These are phyloP conservation scores for Begonia masoniana DNA, from an alignment of 306 rosid species.

Conservation along the genomic window DNA sequence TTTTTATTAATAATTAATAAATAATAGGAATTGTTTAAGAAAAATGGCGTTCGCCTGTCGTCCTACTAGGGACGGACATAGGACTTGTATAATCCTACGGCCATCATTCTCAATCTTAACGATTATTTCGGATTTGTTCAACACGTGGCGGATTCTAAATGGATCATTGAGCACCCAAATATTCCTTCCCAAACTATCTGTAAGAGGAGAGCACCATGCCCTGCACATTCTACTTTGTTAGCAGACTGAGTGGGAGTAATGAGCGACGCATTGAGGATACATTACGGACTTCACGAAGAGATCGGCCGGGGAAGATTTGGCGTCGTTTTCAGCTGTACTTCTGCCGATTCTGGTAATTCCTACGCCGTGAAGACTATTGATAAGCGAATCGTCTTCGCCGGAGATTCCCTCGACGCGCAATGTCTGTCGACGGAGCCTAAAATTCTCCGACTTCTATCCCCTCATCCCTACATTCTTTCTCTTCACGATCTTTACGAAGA, in stretches of 20 bases:
- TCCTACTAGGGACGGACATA: too few relatives aligned
- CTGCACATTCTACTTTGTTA: too few relatives aligned
- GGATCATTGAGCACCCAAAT: too few relatives aligned
- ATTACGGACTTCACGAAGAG: slow-evolving; percentile 37
- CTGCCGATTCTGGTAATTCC: slow-evolving; percentile 8
- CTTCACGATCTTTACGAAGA: slow-evolving; percentile 45
- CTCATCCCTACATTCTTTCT: slow-evolving; percentile 34
- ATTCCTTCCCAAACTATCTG: too few relatives aligned
- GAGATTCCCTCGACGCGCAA: slow-evolving; percentile 43
- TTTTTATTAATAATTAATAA: too few relatives aligned
- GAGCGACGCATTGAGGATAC: slow-evolving; percentile 31
- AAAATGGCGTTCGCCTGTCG: too few relatives aligned
- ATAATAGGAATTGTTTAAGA: too few relatives aligned
- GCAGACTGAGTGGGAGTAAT: slow-evolving; percentile 8
- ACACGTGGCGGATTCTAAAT: too few relatives aligned
- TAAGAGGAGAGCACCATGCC: too few relatives aligned
- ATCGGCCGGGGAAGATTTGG: slow-evolving; percentile 66
- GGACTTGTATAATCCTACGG: too few relatives aligned
- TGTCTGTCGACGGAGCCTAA: slow-evolving; percentile 45
- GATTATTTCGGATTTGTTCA: too few relatives aligned
- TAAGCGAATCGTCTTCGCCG: slow-evolving; percentile 19
- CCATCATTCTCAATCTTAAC: too few relatives aligned
- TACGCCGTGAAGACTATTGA: slow-evolving; percentile 54
- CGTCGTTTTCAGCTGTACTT: slow-evolving; percentile 36
- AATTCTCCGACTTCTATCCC: slow-evolving; percentile 28